phyloP scores from a whole-genome alignment of 1,284 basidiomycete genomes.

The Pseudozyma thailandica region DNA sequence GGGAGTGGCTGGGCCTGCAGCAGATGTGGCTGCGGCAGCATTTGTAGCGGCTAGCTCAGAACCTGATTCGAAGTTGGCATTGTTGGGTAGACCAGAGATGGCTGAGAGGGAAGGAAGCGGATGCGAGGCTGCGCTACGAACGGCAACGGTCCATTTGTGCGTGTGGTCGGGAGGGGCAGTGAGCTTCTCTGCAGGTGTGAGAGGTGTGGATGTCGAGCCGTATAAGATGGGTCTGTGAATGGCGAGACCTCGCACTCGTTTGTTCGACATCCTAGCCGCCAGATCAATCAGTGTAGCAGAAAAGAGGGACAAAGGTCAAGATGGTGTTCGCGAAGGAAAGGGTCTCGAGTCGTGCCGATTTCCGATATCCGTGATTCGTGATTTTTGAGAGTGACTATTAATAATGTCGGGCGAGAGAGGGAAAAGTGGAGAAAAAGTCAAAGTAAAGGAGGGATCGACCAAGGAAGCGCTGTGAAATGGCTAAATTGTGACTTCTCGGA shows the following conservation, averaged over 20 bases:
- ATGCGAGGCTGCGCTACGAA: conserved; percentile 74
- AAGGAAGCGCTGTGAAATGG: too few relatives aligned
- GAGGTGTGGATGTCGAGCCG: conserved; percentile 88
- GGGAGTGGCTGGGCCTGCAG: conserved; percentile 1
- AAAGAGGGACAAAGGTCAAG: not conserved
- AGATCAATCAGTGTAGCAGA: not conserved
- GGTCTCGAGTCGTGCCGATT: conserved; percentile 24
- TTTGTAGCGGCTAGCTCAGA: conserved; percentile 33
- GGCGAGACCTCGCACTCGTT: conserved; percentile 74
- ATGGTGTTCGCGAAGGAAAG: conserved; percentile 6
- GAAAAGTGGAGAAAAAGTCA: conserved; percentile 8
- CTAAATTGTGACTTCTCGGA: not conserved
- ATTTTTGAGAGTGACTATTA: not conserved
- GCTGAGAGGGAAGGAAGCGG: conserved; percentile 68
- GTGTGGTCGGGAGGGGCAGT: conserved; percentile 79
- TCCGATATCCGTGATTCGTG: conserved; percentile 30
- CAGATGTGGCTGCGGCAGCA: conserved; percentile 15
- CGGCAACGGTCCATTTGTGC: conserved; percentile 95
- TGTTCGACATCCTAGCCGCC: conserved; percentile 57
- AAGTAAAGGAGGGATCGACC: conserved; percentile 18
- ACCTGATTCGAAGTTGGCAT: conserved; percentile 28
- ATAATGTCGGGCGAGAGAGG: conserved; percentile 40
- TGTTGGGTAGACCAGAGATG: conserved; percentile 25
- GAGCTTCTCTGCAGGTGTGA: conserved; percentile 81
- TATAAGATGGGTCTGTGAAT: conserved; percentile 93